phyloP scores from a whole-genome alignment of 108 stramenopile species.

The Discostella stelligeroides region DNA sequence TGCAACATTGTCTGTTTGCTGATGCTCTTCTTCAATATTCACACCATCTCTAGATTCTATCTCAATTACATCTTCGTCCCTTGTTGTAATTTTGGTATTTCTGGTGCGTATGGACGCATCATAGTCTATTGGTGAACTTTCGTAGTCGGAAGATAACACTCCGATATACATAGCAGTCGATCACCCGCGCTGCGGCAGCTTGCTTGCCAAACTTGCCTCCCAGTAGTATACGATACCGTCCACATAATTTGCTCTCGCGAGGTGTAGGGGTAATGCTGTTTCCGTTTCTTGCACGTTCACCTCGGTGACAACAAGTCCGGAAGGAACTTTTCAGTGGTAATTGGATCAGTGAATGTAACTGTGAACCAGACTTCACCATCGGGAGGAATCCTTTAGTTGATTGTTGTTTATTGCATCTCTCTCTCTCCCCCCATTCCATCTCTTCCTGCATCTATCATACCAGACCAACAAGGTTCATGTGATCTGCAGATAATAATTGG shows the following conservation, averaged over 20 bases:
- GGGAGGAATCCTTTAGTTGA: too few relatives aligned
- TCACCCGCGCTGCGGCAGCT: conserved; percentile 47
- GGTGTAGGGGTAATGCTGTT: conserved; percentile 14
- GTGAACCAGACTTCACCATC: conserved; percentile 20
- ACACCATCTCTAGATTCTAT: conserved; percentile 4
- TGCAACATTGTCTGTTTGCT: background rate
- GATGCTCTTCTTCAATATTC: too few relatives aligned
- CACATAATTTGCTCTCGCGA: background rate
- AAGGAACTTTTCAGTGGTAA: conserved; percentile 31
- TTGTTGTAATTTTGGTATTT: background rate
- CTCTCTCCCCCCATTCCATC: too few relatives aligned
- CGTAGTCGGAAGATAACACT: conserved; percentile 5
- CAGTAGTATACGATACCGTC: conserved; percentile 29
- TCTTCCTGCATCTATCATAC: too few relatives aligned
- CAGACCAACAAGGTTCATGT: too few relatives aligned
- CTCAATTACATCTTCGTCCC: background rate
- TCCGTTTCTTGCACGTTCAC: conserved; percentile 11
- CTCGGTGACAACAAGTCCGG: conserved; percentile 23
- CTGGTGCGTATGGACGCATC: background rate
- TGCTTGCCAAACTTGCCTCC: conserved; percentile 12
- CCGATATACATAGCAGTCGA: conserved; percentile 41
- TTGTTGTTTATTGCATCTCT: too few relatives aligned
- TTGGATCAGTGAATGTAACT: conserved; percentile 27
- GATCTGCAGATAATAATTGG: too few relatives aligned
- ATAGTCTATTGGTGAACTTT: conserved; percentile 11